Evolutionary conservation across 306 rosid genomes (phyloP).

Genomic region (Prunus mume): DNA sequence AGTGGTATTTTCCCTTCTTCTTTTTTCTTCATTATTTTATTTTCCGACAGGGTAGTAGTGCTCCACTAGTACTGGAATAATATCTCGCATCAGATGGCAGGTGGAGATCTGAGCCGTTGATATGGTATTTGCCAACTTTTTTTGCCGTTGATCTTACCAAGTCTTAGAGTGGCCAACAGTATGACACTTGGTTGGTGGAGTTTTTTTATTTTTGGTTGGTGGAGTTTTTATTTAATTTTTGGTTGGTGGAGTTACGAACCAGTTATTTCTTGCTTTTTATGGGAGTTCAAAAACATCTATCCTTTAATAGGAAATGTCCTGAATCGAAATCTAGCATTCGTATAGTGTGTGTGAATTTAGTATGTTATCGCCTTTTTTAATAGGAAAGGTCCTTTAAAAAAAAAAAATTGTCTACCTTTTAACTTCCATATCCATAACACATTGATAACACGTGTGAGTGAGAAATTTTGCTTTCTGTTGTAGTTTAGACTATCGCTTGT

Average conservation of each 20-base stretch:
- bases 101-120: background rate
- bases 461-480: too few relatives aligned
- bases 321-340: rapidly evolving
- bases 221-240: background rate
- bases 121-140: background rate
- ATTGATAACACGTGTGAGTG: too few relatives aligned
- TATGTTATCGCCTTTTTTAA: too few relatives aligned
- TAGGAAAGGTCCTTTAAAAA: too few relatives aligned
- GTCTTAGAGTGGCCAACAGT: background rate
- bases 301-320: too few relatives aligned
- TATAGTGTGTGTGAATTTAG: too few relatives aligned
- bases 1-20: background rate
- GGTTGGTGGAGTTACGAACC: too few relatives aligned
- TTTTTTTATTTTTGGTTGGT: background rate
- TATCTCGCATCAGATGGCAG: background rate
- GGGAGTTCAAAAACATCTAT: too few relatives aligned
- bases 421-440: too few relatives aligned
- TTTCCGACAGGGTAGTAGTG: background rate
- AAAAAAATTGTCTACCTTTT: too few relatives aligned
- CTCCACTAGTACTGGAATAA: background rate
- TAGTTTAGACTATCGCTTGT: too few relatives aligned
- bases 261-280: too few relatives aligned
- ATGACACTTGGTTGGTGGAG: background rate
- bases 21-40: background rate
- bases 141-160: background rate